Base-by-base conservation (phyloP, 768 basidiomycete species). In the Leccinum truebloodii region DNA sequence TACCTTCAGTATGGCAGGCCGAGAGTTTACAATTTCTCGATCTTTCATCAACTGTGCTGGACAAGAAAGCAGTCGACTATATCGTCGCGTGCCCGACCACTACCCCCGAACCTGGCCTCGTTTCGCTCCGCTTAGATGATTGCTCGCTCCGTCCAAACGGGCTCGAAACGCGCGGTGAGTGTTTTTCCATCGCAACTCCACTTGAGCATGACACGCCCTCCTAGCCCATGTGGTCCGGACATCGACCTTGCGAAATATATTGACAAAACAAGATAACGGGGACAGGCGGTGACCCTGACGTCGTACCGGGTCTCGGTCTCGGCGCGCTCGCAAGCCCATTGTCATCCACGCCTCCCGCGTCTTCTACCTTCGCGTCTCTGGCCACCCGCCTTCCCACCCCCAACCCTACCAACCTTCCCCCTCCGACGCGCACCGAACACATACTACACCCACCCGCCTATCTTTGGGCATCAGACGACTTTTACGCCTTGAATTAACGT, bases 1-100 rank as follows among this genome's bases (percentile, higher is more conserved):
- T 59, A 3, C 71, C 28, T 37, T 30, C n/a, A 20, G 41, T 9
- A 44, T 4, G 28, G 2, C 6, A 95, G 90, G 87, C 94, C 8
- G 84, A 83, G 65, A 83, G 75, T 55, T 76, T 98, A 8, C 87
- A 90, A 60, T 97, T 94, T 75, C 82, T 98, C 37, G 95, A 98
- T 72, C 74, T 99, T 26, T 95, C 94, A 44, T 44, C 9, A 4
- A 8, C 8, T n/a, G 9, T 8, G 10, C 8, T 44, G 18, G n/a
- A 20, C 10, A 93, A 91, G 73, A 89, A 87, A 71, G 81, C 90
- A 0, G 80, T 94, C 14, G 95, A 98, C 54, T 90, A 87, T 63
- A 81, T 98, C 52, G 86, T 90, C 0, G 83, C 82, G 28, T 44
- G 89, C 1, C 77, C 96, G 18, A 73, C 82, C 2, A 69, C 74